A percentile compares a stretch with the other conserved stretches of the same genome.
Evolutionary conservation across 768 basidiomycete species (phyloP).

Genomic region (Hemileccinum rubropunctum): DNA sequence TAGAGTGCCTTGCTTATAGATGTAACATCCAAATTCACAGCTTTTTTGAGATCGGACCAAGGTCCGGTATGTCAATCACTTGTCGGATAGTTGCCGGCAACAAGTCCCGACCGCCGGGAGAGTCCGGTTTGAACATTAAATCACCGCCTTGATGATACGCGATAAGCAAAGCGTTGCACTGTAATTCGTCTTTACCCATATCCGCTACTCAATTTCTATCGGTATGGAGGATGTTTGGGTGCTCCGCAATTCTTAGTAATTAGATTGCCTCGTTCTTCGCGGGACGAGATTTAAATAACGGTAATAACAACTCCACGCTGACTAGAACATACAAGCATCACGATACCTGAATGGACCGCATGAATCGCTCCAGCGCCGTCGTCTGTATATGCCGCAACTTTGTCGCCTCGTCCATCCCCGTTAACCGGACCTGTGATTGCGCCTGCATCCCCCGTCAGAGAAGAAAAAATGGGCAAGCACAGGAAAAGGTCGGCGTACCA

Average conservation of each 20-base stretch:
- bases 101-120: too few species aligned
- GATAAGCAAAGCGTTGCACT: too few species aligned
- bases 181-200: too few species aligned
- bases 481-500: slow-evolving; percentile 44
- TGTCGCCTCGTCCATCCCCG: slow-evolving; percentile 53
- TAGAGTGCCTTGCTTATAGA: background rate
- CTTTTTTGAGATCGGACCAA: too few species aligned
- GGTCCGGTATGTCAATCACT: too few species aligned
- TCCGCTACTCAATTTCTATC: too few species aligned
- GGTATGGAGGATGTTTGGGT: too few species aligned
- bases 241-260: background rate
- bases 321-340: slow-evolving; percentile 14
- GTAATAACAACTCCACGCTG: slow-evolving; percentile 12
- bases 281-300: slow-evolving; percentile 20
- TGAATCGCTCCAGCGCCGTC: slow-evolving; percentile 62
- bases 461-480: background rate
- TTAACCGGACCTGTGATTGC: slow-evolving; percentile 44
- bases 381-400: slow-evolving; percentile 63
- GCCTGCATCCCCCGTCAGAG: slow-evolving; percentile 16
- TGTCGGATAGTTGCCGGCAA: too few species aligned
- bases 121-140: too few species aligned
- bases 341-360: slow-evolving; percentile 49
- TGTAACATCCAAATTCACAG: too few species aligned
- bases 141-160: too few species aligned
- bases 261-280: background rate